Evolutionary conservation across 768 basidiomycete genomes (phyloP).

Genomic region (Kwoniella heveanensis): DNA sequence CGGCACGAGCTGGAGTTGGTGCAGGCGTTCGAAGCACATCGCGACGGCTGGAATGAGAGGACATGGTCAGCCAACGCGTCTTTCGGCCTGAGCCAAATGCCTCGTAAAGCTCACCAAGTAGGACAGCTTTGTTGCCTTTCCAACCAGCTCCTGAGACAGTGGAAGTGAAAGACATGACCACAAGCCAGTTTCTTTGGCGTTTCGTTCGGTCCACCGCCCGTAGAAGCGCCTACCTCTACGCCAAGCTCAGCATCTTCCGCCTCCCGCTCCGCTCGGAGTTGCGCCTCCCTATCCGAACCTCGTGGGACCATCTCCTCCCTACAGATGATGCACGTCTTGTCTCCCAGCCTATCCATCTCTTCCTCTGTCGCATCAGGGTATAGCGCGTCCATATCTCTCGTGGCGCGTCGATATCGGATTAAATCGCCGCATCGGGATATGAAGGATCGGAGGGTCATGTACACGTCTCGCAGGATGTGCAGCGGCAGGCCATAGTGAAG

Average conservation of each 20-base stretch:
- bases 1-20: constrained; percentile 17
- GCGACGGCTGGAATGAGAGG: constrained; percentile 30
- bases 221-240: neutral
- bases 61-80: too few species aligned
- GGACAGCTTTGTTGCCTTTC: constrained; percentile 99
- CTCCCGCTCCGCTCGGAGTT: constrained; percentile 7
- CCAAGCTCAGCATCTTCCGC: neutral
- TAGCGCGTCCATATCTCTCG: constrained; percentile 91
- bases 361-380: constrained; percentile 90
- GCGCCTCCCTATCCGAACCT: constrained; percentile 53
- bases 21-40: constrained; percentile 37
- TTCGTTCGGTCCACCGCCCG: constrained; percentile 71
- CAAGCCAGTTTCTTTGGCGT: constrained; percentile 96
- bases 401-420: constrained; percentile 88
- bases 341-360: constrained; percentile 77
- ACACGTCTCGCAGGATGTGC: constrained; percentile 96
- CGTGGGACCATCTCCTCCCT: constrained; percentile 81
- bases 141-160: constrained; percentile 95
- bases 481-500: constrained; percentile 91
- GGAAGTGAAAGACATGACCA: constrained; percentile 97
- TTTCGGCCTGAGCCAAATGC: neutral
- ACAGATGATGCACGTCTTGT: constrained; percentile 96
- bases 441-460: constrained; percentile 92
- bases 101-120: constrained; percentile 71
- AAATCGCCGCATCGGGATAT: constrained; percentile 81